Base-by-base conservation (phyloP, 78 protist species). In the Dictyostelium citrinum region DNA sequence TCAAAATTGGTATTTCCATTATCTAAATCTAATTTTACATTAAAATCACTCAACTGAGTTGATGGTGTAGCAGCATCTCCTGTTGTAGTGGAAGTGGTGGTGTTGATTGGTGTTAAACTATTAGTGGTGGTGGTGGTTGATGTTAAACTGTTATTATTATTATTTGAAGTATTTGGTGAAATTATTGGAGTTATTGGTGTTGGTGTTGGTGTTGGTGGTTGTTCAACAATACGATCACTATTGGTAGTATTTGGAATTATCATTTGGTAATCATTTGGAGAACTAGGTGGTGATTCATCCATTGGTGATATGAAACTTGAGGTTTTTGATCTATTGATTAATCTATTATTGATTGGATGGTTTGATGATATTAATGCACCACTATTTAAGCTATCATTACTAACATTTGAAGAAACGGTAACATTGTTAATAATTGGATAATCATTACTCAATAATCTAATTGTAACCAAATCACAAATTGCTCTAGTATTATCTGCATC, bases 201-300 rank as follows among this genome's bases (percentile, higher is more conserved):
- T 31, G 81, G 29, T 10, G 51, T 37, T 16, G 37, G 75, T 0
- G 64, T 55, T 55, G 64, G 64, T 24, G 72, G 72, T 64, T 64
- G 72, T 64, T 64, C 72, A 64, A 27, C 31, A 27, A 64, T 64
- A 64, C 72, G 72, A 6, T 58, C 67, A 58, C 27, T n/a, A 64
- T 27, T 27, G 11, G 11, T 41, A 27, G 37, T 39, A 3, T 74
- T 31, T 39, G 22, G 45, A 12, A 33, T 72, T 35, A 72, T 72
- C 41, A 41, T 75, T 75, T 75, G 37, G 14, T 75, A 84, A 17
- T 33, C 33, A 24, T 12, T 5, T 46, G 91, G 91, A 8, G 91
- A 74, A 7, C 49, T n/a, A 17, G 91, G 91, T 55, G 91, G 91
- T 22, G 91, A 71, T 20, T 64, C 51, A 49, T 84, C 83, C 16